Evolutionary conservation across 1,139 yeast genomes (phyloP).

Genomic region (Yamadazyma pseudoaaseri): DNA sequence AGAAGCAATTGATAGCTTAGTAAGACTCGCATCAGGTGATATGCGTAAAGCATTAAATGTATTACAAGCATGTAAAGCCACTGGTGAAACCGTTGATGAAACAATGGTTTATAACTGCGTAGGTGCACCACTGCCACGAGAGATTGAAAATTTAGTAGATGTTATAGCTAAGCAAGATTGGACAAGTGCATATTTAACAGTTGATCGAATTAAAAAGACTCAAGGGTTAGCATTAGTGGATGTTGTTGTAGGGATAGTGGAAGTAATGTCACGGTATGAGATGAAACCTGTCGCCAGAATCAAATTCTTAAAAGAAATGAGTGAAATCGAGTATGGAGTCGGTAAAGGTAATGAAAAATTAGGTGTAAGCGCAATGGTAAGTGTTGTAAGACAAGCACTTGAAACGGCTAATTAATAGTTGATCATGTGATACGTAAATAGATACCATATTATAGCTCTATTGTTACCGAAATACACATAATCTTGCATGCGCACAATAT

Average conservation of each 20-base stretch:
- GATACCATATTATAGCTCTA: too few relatives aligned
- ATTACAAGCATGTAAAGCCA: slow-evolving; percentile 86
- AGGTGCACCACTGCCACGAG: slow-evolving; percentile 93
- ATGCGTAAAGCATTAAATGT: slow-evolving; percentile 96
- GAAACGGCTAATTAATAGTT: slow-evolving; percentile 15
- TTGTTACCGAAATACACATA: too few relatives aligned
- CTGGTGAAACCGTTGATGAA: slow-evolving; percentile 54
- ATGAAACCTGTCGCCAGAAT: slow-evolving; percentile 63
- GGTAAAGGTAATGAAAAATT: slow-evolving; percentile 87
- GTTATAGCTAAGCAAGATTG: slow-evolving; percentile 85
- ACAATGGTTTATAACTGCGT: slow-evolving; percentile 89
- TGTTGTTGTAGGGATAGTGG: slow-evolving; percentile 72
- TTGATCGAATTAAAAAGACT: slow-evolving; percentile 58
- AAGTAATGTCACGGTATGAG: slow-evolving; percentile 64
- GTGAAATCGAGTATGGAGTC: slow-evolving; percentile 88
- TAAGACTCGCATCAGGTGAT: slow-evolving; percentile 80
- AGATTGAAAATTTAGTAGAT: slow-evolving; percentile 71
- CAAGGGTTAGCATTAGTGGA: slow-evolving; percentile 92
- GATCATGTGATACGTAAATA: too few relatives aligned
- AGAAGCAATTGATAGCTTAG: slow-evolving; percentile 65
- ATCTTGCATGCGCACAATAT: too few relatives aligned
- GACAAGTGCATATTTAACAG: slow-evolving; percentile 71
- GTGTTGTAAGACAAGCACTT: slow-evolving; percentile 70
- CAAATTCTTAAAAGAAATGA: slow-evolving; percentile 62
- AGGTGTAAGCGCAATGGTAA: slow-evolving; percentile 88